phyloP scores from a whole-genome alignment of 2,329 filamentous ascomycete genomes.

The Scedosporium boydii region DNA sequence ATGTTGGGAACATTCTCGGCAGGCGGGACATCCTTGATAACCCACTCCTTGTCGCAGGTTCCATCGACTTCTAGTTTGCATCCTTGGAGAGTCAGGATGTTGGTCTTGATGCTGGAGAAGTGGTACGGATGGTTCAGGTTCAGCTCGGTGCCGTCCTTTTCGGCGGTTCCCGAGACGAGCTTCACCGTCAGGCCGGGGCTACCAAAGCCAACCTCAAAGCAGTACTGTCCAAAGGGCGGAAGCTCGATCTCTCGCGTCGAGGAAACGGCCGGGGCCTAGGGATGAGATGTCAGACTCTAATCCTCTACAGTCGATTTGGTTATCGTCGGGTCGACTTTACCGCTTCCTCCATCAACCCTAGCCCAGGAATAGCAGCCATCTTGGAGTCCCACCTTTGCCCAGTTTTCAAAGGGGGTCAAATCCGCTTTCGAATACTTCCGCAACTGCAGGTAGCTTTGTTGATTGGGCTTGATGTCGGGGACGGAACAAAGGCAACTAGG shows the following conservation, averaged over 20 bases:
- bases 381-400: not conserved
- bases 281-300: not conserved
- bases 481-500: no score
- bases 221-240: slow-evolving; percentile 48
- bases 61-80: slow-evolving; percentile 74
- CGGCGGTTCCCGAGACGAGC: slow-evolving; percentile 72
- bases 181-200: slow-evolving; percentile 35
- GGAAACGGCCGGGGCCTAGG: not conserved
- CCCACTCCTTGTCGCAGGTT: slow-evolving; percentile 39
- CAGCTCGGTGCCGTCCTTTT: slow-evolving; percentile 92
- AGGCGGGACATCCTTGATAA: slow-evolving; percentile 54
- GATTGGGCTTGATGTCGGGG: no score
- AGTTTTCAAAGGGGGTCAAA: not conserved
- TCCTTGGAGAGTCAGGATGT: slow-evolving; percentile 87
- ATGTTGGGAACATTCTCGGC: slow-evolving; percentile 75
- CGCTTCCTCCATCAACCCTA: slow-evolving; percentile 2
- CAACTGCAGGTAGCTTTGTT: no score
- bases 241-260: slow-evolving; percentile 2
- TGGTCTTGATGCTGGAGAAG: slow-evolving; percentile 74
- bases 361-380: slow-evolving; percentile 1
- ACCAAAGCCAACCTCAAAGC: slow-evolving; percentile 58
- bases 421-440: not conserved
- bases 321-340: not conserved
- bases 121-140: slow-evolving; percentile 70
- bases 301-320: not conserved